Conservation (phyloP, 106 monocot species). For the Acorus calamus region DNA sequence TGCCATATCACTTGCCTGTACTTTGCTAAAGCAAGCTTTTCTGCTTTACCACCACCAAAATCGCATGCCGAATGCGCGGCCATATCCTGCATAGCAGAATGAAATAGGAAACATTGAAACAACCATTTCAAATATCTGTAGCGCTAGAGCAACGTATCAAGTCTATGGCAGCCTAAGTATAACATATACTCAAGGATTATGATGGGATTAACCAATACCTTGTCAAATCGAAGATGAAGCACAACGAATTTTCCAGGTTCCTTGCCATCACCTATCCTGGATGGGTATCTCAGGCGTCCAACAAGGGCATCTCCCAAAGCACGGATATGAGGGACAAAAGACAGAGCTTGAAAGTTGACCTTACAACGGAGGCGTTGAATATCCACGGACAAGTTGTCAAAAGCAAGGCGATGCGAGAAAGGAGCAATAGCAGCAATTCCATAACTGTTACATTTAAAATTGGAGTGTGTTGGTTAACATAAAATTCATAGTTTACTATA, state of each 20-base stretch:
- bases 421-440: conserved; percentile 90
- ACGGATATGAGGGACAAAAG: conserved; percentile 74
- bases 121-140: too few relatives aligned
- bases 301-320: conserved; percentile 65
- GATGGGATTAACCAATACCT: conserved; percentile 30
- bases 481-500: too few relatives aligned
- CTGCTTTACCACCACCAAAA: conserved; percentile 94
- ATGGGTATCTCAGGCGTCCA: conserved; percentile 52
- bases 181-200: too few relatives aligned
- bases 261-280: conserved; percentile 3
- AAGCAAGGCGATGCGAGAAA: conserved; percentile 85
- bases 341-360: conserved; percentile 86
- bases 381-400: conserved; percentile 70
- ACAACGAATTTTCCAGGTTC: conserved; percentile 52
- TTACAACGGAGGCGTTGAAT: conserved; percentile 82
- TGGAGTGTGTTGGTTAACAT: too few relatives aligned
- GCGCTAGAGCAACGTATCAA: too few relatives aligned
- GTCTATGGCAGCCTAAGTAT: too few relatives aligned
- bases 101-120: too few relatives aligned
- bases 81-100: conserved; percentile 58
- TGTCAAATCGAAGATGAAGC: conserved; percentile 88
- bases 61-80: conserved; percentile 96
- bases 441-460: conserved; percentile 30
- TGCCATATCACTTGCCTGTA: conserved; percentile 96
- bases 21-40: conserved; percentile 76